Percentiles rank a stretch among this genome's conserved stretches.
phyloP scores from a whole-genome alignment of 140 eudicot genomes.

The Oenanthe javanica region DNA sequence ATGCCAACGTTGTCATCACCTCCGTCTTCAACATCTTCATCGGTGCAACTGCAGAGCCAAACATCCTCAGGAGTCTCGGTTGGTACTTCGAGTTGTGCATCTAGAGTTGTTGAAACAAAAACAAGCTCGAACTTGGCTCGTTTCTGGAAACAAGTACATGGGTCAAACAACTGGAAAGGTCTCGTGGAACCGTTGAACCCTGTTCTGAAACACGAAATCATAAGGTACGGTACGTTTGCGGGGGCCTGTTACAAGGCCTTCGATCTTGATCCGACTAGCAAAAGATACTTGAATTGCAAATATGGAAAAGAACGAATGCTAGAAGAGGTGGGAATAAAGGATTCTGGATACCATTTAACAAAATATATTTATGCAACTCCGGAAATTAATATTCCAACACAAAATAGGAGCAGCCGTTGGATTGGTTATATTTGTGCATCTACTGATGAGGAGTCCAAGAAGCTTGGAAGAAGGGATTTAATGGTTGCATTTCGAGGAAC shows the following conservation, averaged over 20 bases:
- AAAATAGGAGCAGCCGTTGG: slow-evolving; percentile 22
- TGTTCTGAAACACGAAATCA: slow-evolving; percentile 46
- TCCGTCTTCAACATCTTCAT: too few relatives aligned
- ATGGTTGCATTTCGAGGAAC: slow-evolving; percentile 59
- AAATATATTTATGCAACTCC: slow-evolving; percentile 59
- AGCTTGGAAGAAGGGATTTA: slow-evolving; percentile 47
- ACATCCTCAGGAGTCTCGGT: too few relatives aligned
- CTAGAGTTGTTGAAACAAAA: not conserved
- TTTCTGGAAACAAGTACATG: slow-evolving; percentile 18
- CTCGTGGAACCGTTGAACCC: slow-evolving; percentile 52
- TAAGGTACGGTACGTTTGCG: slow-evolving; percentile 48
- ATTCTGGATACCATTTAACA: slow-evolving; percentile 46
- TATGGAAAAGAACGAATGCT: slow-evolving; percentile 34
- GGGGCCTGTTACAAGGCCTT: slow-evolving; percentile 51
- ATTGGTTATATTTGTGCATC: not conserved
- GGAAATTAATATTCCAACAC: slow-evolving; percentile 30
- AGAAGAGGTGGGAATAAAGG: slow-evolving; percentile 34
- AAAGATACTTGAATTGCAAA: slow-evolving; percentile 54
- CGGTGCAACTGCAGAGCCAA: too few relatives aligned
- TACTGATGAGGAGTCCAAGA: not conserved
- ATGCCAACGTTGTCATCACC: too few relatives aligned
- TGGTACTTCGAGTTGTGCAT: too few relatives aligned
- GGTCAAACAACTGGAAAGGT: slow-evolving; percentile 49
- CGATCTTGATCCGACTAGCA: slow-evolving; percentile 46
- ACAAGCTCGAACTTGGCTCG: slow-evolving; percentile 15